A percentile compares a stretch with the other conserved stretches of the same genome.
Evolutionary conservation across 2,329 filamentous ascomycete species (phyloP).

Genomic region (Trichophyton mentagrophytes): DNA sequence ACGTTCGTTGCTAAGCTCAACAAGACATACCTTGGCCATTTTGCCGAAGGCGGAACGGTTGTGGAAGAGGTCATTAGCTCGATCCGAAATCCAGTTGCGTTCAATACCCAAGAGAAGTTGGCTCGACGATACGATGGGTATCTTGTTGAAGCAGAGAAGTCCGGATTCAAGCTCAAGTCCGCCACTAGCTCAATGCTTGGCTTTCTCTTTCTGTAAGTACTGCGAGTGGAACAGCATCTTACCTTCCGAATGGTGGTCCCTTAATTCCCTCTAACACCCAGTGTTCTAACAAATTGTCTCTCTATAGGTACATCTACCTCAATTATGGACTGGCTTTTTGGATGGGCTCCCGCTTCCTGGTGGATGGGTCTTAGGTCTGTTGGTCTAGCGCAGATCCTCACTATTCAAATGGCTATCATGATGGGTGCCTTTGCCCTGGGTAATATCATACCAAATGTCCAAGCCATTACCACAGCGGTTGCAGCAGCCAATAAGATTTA

Average conservation of each 20-base stretch:
- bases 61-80: not conserved
- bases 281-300: not conserved
- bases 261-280: too few species aligned
- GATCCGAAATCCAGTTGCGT: not conserved
- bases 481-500: conserved; percentile 72
- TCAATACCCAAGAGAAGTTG: not conserved
- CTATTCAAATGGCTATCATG: conserved; percentile 67
- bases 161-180: not conserved
- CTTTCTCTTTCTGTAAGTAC: not conserved
- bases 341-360: conserved; percentile 57
- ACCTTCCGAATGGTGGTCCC: not conserved
- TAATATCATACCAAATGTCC: conserved; percentile 61
- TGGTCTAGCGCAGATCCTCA: conserved; percentile 53
- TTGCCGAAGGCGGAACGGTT: not conserved
- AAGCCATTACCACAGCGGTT: conserved; percentile 61
- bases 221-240: not conserved
- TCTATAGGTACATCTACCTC: not conserved
- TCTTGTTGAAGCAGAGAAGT: not conserved
- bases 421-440: conserved; percentile 73
- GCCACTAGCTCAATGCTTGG: not conserved
- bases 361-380: conserved; percentile 47
- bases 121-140: not conserved
- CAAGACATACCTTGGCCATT: conserved; percentile 50
- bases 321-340: conserved; percentile 41
- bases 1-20: not conserved